Evolutionary conservation across 176 grass and related monocot genomes (phyloP).

Genomic region (Themeda triandra): DNA sequence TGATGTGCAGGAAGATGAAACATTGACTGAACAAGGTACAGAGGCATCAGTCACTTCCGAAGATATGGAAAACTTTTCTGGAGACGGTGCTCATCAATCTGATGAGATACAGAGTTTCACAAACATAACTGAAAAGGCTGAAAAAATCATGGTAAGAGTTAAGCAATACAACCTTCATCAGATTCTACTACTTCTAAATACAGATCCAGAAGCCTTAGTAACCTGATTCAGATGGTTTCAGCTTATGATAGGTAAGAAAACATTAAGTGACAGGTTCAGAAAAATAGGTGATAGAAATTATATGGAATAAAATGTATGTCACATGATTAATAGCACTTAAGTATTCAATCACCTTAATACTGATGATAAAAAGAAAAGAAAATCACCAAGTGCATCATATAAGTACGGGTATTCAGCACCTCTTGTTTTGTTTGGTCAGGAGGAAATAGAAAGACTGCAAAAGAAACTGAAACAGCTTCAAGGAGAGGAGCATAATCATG

Average conservation of each 20-base stretch:
- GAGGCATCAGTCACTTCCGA: neutral
- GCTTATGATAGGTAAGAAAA: slow-evolving; percentile 1
- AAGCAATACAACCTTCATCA: neutral
- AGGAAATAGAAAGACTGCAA: slow-evolving; percentile 35
- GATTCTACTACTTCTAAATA: neutral
- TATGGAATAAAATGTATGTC: neutral
- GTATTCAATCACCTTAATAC: neutral
- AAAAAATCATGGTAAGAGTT: slow-evolving; percentile 44
- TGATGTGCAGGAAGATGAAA: slow-evolving; percentile 37
- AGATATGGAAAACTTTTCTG: neutral
- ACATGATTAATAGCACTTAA: neutral
- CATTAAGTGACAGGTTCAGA: neutral
- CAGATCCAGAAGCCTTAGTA: neutral
- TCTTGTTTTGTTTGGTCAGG: slow-evolving; percentile 11
- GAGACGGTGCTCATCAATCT: slow-evolving; percentile 24
- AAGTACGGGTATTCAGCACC: neutral
- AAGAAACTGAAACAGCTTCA: slow-evolving; percentile 38
- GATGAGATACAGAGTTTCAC: slow-evolving; percentile 24
- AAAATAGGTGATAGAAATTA: slow-evolving; percentile 20
- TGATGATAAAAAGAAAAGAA: neutral
- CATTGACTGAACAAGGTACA: slow-evolving; percentile 5
- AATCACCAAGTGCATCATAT: neutral
- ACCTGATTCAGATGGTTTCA: neutral
- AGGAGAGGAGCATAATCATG: slow-evolving; percentile 1
- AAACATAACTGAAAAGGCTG: slow-evolving; percentile 21